Percentiles rank a stretch among this genome's conserved stretches.
These are phyloP conservation scores for Fraxinus dipetala DNA, from an alignment of 305 asterid species.

Conservation along the genomic window DNA sequence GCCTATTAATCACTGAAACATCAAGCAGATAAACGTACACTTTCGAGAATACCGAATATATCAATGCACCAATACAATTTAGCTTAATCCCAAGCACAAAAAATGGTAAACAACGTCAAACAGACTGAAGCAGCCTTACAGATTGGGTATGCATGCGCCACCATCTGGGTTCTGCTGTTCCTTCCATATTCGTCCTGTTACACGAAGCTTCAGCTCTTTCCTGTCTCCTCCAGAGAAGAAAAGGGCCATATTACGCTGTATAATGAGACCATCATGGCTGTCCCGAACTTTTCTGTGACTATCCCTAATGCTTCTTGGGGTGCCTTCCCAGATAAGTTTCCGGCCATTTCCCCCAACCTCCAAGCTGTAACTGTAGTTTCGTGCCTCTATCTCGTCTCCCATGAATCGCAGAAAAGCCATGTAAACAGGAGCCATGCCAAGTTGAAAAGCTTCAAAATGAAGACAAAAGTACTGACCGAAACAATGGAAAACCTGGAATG, in stretches of 20 bases:
- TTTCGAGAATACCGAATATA: constrained; percentile 22
- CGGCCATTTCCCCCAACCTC: constrained; percentile 87
- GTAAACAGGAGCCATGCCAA: constrained; percentile 76
- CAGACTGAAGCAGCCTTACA: constrained; percentile 26
- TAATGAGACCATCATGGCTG: constrained; percentile 77
- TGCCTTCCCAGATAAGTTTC: constrained; percentile 81
- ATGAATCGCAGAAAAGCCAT: constrained; percentile 85
- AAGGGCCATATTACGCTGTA: constrained; percentile 80
- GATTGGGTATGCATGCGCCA: constrained; percentile 73
- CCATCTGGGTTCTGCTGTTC: constrained; percentile 68
- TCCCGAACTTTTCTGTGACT: constrained; percentile 78
- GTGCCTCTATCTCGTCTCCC: constrained; percentile 81
- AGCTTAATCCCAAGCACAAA: constrained; percentile 6
- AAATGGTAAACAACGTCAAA: background rate
- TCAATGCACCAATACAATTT: constrained; percentile 9
- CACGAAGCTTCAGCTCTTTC: constrained; percentile 79
- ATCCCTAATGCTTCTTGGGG: constrained; percentile 83
- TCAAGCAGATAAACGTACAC: constrained; percentile 17
- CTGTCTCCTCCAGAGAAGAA: constrained; percentile 79
- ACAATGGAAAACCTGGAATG: constrained; percentile 70
- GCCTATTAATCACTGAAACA: constrained; percentile 4
- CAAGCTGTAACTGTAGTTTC: constrained; percentile 73
- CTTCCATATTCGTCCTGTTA: constrained; percentile 80
- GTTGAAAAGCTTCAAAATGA: constrained; percentile 82
- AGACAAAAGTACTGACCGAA: constrained; percentile 80